A percentile compares a stretch with the other conserved stretches of the same genome.
Conservation (phyloP, 148 eudicot species). For the Camellia lanceoleosa region DNA sequence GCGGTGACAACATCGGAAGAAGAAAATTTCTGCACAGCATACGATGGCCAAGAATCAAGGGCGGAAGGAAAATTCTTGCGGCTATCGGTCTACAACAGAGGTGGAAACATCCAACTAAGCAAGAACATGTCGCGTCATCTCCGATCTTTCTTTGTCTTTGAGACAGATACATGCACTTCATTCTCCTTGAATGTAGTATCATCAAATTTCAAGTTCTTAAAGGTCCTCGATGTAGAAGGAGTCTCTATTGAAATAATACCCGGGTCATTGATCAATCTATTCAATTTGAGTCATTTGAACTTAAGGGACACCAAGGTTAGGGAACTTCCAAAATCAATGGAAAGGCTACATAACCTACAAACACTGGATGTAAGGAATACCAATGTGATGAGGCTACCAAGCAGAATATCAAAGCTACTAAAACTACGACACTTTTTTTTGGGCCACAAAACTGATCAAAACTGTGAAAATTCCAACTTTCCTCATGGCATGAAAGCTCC, state of each 20-base stretch:
- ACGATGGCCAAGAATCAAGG: slow-evolving; percentile 23
- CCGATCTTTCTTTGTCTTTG: slow-evolving; percentile 33
- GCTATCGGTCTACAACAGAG: slow-evolving; percentile 23
- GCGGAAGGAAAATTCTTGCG: slow-evolving; percentile 17
- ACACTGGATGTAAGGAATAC: slow-evolving; percentile 33
- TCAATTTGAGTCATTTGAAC: slow-evolving; percentile 33
- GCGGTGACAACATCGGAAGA: slow-evolving; percentile 27
- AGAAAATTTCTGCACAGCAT: slow-evolving; percentile 28
- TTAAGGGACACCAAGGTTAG: slow-evolving; percentile 26
- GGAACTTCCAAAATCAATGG: slow-evolving; percentile 30
- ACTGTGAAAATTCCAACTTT: not conserved
- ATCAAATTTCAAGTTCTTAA: slow-evolving; percentile 29
- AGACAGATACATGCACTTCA: slow-evolving; percentile 16
- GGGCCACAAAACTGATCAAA: slow-evolving; percentile 9
- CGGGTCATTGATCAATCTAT: slow-evolving; percentile 14
- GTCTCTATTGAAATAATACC: slow-evolving; percentile 23
- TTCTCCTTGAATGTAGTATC: slow-evolving; percentile 19
- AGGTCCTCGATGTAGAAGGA: slow-evolving; percentile 30
- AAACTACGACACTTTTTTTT: slow-evolving; percentile 30
- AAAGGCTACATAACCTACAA: slow-evolving; percentile 29
- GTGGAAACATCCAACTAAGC: slow-evolving; percentile 20
- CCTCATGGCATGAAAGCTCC: slow-evolving; percentile 23
- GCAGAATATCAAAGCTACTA: slow-evolving; percentile 20
- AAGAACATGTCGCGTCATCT: slow-evolving; percentile 19
- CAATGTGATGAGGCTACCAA: slow-evolving; percentile 23